Evolutionary conservation across 1,139 yeast species (phyloP), one percentile per base, ranked within the genome.

Genomic region (Candida sp.): DNA sequence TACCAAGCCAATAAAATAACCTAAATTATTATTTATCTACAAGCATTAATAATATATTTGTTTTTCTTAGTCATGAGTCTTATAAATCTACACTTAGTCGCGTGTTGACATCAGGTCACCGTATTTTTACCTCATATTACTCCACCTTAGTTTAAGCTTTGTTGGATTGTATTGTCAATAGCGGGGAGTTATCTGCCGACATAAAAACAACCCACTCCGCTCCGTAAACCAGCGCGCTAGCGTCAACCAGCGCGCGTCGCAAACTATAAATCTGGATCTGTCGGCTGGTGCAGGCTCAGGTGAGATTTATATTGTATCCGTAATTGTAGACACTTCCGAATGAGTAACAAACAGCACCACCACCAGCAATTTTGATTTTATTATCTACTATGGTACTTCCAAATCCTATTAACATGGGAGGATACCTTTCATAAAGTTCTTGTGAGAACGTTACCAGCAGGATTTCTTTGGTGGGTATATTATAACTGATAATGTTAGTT

Each of bases 291-390:
- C 19, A 15, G 19, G 19, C 19, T 15, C 19, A 15, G 19, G 19
- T 15, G 29, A 25, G 29, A 8, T 22, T 12, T 21, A 41, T 38
- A 11, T 37, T 45, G 47, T 55, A 59, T 33, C 52, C 51, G 39
- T 49, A 47, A 51, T 81, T 84, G 75, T 84, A 84, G 38, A 73
- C 78, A 25, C 89, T 79, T 0, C 96, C 96, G 65, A 87, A 87
- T 1, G 93, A 86, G 55, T 85, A 87, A 58, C 96, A 87, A 1
- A 87, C 89, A 0, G 86, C 91, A 2, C 95, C 95, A 4, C 96
- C 96, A 4, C 87, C 87, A 34, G 81, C 52, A 4, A 81, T 54
- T 2, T 62, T 40, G 5, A 70, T 35, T 5, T 52, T 50, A 5
- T 53, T 54, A 1, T 51, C 45, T 11, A 49, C 39, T 8, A 53